Evolutionary conservation across 495 filamentous ascomycete genomes (phyloP).

Genomic region (Cenococcum geophilum): DNA sequence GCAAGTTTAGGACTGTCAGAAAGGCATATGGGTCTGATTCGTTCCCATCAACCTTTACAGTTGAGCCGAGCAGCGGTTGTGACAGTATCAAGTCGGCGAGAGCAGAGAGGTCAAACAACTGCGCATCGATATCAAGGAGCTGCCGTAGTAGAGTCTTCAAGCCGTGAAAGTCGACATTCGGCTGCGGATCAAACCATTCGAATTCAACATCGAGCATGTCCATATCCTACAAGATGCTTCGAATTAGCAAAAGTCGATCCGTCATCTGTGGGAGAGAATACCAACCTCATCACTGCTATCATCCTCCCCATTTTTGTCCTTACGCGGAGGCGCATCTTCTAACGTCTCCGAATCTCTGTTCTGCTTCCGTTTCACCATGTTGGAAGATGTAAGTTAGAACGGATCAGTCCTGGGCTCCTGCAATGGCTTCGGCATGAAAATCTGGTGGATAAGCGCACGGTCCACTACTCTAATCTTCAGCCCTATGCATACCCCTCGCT

Average conservation of each 20-base stretch:
- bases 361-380: conserved; percentile 32
- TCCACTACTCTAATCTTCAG: background rate
- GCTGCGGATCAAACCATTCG: conserved; percentile 94
- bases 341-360: conserved; percentile 22
- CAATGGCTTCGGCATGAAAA: background rate
- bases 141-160: conserved; percentile 85
- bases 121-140: conserved; percentile 82
- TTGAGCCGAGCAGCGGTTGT: conserved; percentile 84
- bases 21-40: conserved; percentile 94
- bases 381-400: conserved; percentile 7
- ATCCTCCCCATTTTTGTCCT: conserved; percentile 23
- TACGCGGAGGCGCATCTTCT: conserved; percentile 19
- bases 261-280: background rate
- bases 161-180: conserved; percentile 88
- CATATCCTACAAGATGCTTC: conserved; percentile 53
- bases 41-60: conserved; percentile 90
- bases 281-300: conserved; percentile 25
- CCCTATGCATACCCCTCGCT: background rate
- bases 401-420: background rate
- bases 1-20: conserved; percentile 78
- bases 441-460: background rate
- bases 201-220: conserved; percentile 95
- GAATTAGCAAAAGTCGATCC: background rate
- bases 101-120: conserved; percentile 78
- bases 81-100: conserved; percentile 82